Evolutionary conservation across 441 rosid genomes (phyloP).

Genomic region (Pelargonium myrrhifolium): DNA sequence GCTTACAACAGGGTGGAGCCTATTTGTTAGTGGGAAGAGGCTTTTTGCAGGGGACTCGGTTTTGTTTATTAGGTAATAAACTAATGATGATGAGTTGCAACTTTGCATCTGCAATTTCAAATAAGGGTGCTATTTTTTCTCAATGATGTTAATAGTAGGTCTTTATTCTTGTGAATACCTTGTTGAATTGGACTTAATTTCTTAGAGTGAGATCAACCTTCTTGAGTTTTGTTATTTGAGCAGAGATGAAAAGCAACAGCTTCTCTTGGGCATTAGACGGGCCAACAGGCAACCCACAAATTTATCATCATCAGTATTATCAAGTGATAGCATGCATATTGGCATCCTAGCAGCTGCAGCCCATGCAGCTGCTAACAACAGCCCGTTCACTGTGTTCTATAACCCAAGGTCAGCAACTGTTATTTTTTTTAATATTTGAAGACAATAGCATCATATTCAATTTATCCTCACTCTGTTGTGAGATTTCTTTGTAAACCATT

Average conservation of each 20-base stretch:
- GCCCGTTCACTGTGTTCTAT: constrained; percentile 82
- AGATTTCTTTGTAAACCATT: background rate
- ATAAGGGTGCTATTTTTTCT: background rate
- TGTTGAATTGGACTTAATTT: constrained; percentile 8
- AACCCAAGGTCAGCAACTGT: constrained; percentile 58
- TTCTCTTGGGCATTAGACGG: constrained; percentile 82
- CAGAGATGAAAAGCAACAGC: constrained; percentile 90
- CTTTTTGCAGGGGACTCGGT: constrained; percentile 93
- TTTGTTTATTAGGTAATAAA: constrained; percentile 65
- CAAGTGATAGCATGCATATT: constrained; percentile 97
- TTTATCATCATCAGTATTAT: constrained; percentile 80
- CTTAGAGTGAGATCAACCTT: background rate
- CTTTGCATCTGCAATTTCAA: constrained; percentile 12
- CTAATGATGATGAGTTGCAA: constrained; percentile 10
- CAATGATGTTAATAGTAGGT: background rate
- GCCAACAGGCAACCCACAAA: constrained; percentile 82
- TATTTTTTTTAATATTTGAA: background rate
- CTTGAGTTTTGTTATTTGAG: constrained; percentile 19
- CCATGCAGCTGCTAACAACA: constrained; percentile 90
- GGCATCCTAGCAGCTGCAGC: constrained; percentile 96
- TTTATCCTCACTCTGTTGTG: background rate
- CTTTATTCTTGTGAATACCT: background rate
- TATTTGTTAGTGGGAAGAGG: constrained; percentile 87
- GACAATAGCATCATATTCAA: background rate
- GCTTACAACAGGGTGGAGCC: constrained; percentile 96